These are phyloP conservation scores for Acorus calamus DNA, from an alignment of 106 monocot genomes.

Conservation along the genomic window DNA sequence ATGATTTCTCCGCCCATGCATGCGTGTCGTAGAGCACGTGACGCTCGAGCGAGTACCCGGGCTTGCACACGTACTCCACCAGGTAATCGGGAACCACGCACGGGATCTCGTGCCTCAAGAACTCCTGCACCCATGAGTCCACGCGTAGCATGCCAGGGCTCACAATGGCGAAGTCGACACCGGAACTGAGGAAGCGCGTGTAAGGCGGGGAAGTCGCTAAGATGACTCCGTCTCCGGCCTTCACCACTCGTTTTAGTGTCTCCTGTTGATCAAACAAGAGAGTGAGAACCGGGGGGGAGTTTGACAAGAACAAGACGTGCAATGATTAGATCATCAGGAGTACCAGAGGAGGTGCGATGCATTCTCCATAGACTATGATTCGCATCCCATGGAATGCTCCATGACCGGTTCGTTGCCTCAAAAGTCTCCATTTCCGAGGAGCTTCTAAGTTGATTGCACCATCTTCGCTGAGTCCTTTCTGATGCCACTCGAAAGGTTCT, in stretches of 20 bases:
- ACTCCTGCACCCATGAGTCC: slow-evolving; percentile 76
- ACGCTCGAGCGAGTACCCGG: slow-evolving; percentile 42
- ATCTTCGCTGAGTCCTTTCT: slow-evolving; percentile 57
- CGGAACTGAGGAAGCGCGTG: slow-evolving; percentile 47
- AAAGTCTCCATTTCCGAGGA: slow-evolving; percentile 76
- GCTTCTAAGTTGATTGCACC: slow-evolving; percentile 73
- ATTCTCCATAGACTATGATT: slow-evolving; percentile 82
- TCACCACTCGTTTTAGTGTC: slow-evolving; percentile 66
- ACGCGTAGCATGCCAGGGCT: slow-evolving; percentile 38
- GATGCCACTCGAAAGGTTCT: slow-evolving; percentile 83
- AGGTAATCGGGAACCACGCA: slow-evolving; percentile 70
- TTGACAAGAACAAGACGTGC: too few species aligned
- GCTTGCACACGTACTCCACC: slow-evolving; percentile 71
- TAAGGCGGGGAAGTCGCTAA: slow-evolving; percentile 92
- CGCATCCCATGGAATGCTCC: slow-evolving; percentile 75
- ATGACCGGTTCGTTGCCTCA: slow-evolving; percentile 69
- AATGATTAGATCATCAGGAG: neutral
- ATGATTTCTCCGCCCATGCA: slow-evolving; percentile 50
- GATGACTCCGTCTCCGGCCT: slow-evolving; percentile 76
- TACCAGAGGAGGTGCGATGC: slow-evolving; percentile 84
- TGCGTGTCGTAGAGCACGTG: slow-evolving; percentile 66
- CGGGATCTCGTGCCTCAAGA: slow-evolving; percentile 63
- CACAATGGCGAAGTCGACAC: slow-evolving; percentile 60
- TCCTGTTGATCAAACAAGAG: slow-evolving; percentile 26
- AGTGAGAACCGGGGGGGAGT: neutral